Evolutionary conservation across 2,329 filamentous ascomycete species (phyloP), one percentile per base, ranked within the genome.

Genomic region (Colletotrichum lupini): DNA sequence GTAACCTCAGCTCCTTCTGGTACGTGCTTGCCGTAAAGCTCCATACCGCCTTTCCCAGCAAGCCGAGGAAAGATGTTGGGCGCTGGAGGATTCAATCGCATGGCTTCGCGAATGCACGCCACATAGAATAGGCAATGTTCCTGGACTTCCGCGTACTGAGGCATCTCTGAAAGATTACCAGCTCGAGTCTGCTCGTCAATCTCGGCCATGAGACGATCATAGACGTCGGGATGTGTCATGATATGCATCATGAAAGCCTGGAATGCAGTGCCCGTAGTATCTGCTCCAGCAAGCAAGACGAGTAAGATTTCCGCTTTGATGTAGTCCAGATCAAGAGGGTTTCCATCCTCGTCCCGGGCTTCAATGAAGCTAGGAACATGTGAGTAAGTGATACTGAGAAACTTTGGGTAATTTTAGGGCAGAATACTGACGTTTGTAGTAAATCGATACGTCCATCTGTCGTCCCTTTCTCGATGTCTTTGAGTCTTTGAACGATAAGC

Each of bases 301-400:
- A 89, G 82, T 2, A 89, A 80, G 28, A 88, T 84, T 76, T 90
- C 87, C 0, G 87, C 86, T 75, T 86, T 87, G 80, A 89, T 85
- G 75, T 87, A 87, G 5, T 88, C 84, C 65, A 86, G 79, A 32
- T 86, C 82, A 0, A 89, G 79, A 0, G 86, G 85, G 68, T 86
- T 80, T 16, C 83, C 85, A 0, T 85, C 79, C 8, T 85, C 85
- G 24, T 84, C 84, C 9, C 82, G 80, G 0, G 84, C 84, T 26
- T 87, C 85, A 67, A 84, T 81, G 19, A 89, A 81, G 2, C 86
- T 82, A 37, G 3, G 16, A 35, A 35, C 11, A 35, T 35, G 32
- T 35, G 32, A 35, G 32, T 12, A 35, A 35, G 32, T 12, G 11
- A 35, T 35, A 12, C 32, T 35, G 11, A 35, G 32, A 12, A 35